phyloP scores from a whole-genome alignment of 139 green algal genomes.

The Zygnema cylindricum region DNA sequence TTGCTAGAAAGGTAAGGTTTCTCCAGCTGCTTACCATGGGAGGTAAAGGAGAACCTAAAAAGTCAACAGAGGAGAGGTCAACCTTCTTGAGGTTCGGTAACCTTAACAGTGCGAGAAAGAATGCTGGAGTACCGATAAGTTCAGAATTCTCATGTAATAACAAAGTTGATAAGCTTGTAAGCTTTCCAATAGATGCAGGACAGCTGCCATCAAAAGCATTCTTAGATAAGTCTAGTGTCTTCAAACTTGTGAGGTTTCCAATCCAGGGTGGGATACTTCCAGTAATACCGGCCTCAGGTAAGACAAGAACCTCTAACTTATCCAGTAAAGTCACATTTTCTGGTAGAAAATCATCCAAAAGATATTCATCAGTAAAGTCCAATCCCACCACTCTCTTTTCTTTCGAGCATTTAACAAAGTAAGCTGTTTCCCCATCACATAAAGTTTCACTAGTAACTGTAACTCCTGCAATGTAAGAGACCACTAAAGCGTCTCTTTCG shows the following conservation, averaged over 20 bases:
- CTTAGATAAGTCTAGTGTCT: neutral
- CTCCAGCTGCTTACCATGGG: slow-evolving; percentile 2
- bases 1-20: neutral
- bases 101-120: too few species aligned
- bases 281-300: slow-evolving; percentile 5
- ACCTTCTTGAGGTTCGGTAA: too few species aligned
- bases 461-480: too few species aligned
- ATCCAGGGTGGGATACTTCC: slow-evolving; percentile 14
- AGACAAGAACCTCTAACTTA: neutral
- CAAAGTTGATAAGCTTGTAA: neutral
- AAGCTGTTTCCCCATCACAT: too few species aligned
- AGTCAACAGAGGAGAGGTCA: too few species aligned
- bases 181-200: neutral
- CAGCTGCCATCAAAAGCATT: neutral
- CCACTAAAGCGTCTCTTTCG: too few species aligned
- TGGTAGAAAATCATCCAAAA: neutral
- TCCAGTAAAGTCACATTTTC: neutral
- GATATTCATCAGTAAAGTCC: neutral
- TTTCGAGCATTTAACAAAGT: too few species aligned
- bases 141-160: neutral
- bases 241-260: neutral
- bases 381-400: neutral
- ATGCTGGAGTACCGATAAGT: neutral
- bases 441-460: too few species aligned
- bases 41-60: too few species aligned